Conservation (phyloP, 176 grass and related monocot species). For the Avena atlantica region DNA sequence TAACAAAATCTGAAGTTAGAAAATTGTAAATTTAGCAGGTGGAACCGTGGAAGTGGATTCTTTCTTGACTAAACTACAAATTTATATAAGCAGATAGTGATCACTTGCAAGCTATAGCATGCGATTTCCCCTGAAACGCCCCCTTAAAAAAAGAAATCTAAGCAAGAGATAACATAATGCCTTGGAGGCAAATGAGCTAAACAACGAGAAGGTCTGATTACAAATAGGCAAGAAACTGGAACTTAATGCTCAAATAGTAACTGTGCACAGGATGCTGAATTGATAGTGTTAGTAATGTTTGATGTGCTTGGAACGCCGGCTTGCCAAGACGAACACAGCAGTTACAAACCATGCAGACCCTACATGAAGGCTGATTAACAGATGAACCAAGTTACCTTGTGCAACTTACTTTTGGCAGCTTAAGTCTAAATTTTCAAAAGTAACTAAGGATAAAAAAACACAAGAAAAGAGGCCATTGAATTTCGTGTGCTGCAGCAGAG, state of each 20-base stretch:
- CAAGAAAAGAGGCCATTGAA: conserved; percentile 14
- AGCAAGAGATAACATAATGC: conserved; percentile 1
- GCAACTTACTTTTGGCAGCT: conserved; percentile 10
- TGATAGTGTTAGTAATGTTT: background rate
- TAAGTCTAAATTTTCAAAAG: conserved; percentile 23
- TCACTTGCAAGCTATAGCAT: conserved; percentile 23
- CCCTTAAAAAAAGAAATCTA: background rate
- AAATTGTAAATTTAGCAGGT: background rate
- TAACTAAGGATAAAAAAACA: conserved; percentile 25
- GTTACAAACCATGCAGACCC: conserved; percentile 26
- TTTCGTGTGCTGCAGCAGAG: background rate
- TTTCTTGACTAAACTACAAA: conserved; percentile 32
- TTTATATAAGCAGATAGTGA: conserved; percentile 3
- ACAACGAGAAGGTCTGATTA: background rate
- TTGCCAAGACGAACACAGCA: conserved; percentile 8
- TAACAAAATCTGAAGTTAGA: background rate
- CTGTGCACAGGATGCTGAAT: conserved; percentile 3
- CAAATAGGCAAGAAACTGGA: background rate
- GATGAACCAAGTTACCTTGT: conserved; percentile 22
- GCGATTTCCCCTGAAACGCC: background rate
- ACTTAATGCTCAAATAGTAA: conserved; percentile 7
- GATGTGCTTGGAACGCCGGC: background rate
- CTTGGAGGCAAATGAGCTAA: conserved; percentile 11
- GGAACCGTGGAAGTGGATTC: background rate
- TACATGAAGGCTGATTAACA: conserved; percentile 8